Evolutionary conservation across 2,329 filamentous ascomycete genomes (phyloP), one percentile per base, ranked within the genome.

Genomic region (Tolypocladium nubicola): DNA sequence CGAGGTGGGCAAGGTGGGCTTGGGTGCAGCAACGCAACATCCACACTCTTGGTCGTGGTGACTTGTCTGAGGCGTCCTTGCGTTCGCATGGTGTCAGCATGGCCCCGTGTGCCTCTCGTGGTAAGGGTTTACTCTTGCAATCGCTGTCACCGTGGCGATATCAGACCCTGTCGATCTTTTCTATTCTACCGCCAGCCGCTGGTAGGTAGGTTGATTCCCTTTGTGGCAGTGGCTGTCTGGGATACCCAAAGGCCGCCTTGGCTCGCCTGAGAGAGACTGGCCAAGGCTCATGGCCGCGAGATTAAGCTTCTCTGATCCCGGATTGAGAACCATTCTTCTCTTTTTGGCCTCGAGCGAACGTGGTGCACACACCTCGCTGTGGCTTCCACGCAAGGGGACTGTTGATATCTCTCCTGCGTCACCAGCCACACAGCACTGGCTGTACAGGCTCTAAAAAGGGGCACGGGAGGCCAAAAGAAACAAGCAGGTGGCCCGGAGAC

Each of bases 21-120:
- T 21, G n/a, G 35, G 53, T 37, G 37, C 56, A 56, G 35, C 43
- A 56, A 40, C n/a, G 43, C 13, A 21, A 38, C 30, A 53, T 21
- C 23, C 47, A 5, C 14, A 30, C 37, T n/a, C 39, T 23, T 56
- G 60, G 58, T 59, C 61, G 54, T 61, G 16, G 26, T n/a, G 1
- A 9, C 7, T 47, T 38, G 11, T 21, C 16, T 21, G 40, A 10
- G 19, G 16, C 23, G 39, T n/a, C 19, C n/a, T 47, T 35, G 53
- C 21, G 35, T 45, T 21, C n/a, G 35, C 21, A 13, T 47, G 9
- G 10, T 47, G 53, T 23, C 3, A 3, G 21, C 14, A 4, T 37
- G 53, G 26, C 40, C 26, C 33, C 8, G 30, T 16, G 10, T n/a
- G 30, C 10, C n/a, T 38, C 39, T 5, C 30, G 2, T 26, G 10